These are phyloP conservation scores for Heritiera littoralis DNA, from an alignment of 345 rosid species.

Conservation along the genomic window DNA sequence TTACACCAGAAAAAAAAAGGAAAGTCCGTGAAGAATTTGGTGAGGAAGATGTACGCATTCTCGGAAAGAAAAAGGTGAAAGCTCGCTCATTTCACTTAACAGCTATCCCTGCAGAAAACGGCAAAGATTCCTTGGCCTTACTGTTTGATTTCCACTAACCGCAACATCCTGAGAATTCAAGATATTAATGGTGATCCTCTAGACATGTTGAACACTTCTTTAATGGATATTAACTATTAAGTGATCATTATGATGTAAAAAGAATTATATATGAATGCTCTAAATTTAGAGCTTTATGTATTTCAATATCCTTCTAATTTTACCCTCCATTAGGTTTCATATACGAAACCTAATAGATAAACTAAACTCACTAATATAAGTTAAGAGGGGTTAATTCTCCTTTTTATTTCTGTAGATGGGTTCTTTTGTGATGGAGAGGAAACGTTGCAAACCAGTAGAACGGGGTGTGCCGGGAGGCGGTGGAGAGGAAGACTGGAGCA, in stretches of 20 bases:
- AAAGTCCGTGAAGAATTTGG: slow-evolving; percentile 30
- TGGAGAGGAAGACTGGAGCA: too few relatives aligned
- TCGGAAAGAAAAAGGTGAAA: background rate
- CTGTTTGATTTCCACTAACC: slow-evolving; percentile 16
- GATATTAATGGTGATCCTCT: slow-evolving; percentile 13
- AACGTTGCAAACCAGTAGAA: too few relatives aligned
- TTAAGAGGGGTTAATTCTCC: too few relatives aligned
- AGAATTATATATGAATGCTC: background rate
- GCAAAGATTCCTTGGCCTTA: slow-evolving; percentile 14
- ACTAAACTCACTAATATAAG: too few relatives aligned
- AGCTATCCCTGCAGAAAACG: background rate
- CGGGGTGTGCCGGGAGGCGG: too few relatives aligned
- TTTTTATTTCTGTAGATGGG: too few relatives aligned
- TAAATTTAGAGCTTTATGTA: too few relatives aligned
- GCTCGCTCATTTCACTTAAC: background rate
- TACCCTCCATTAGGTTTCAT: too few relatives aligned
- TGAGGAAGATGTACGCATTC: background rate
- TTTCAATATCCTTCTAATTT: too few relatives aligned
- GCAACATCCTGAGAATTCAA: slow-evolving; percentile 9
- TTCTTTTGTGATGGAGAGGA: too few relatives aligned
- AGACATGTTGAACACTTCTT: slow-evolving; percentile 14
- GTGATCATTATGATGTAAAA: background rate
- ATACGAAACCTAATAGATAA: too few relatives aligned
- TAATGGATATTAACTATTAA: background rate
- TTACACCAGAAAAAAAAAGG: too few relatives aligned